Evolutionary conservation across 768 basidiomycete species (phyloP).

Genomic region (Vishniacozyma victoriae): DNA sequence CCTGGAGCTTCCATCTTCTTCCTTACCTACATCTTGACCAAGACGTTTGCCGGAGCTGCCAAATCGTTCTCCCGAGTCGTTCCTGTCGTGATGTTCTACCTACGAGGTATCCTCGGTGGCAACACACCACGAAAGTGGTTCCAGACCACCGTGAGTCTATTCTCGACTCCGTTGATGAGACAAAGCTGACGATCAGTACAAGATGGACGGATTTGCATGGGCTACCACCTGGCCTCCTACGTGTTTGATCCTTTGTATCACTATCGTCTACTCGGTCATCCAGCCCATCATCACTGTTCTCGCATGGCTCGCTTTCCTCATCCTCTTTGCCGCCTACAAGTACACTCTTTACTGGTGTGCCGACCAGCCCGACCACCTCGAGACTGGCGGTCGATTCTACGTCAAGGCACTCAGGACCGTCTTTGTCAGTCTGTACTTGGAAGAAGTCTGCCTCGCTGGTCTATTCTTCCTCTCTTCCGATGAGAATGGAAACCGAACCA

Average conservation of each 20-base stretch:
- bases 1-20: slow-evolving; percentile 47
- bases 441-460: slow-evolving; percentile 45
- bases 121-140: slow-evolving; percentile 46
- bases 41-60: slow-evolving; percentile 41
- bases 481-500: slow-evolving; percentile 25
- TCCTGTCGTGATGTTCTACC: slow-evolving; percentile 39
- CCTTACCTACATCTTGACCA: slow-evolving; percentile 45
- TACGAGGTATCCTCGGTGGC: slow-evolving; percentile 37
- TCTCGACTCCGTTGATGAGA: not conserved
- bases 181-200: slow-evolving; percentile 12
- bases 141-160: slow-evolving; percentile 21
- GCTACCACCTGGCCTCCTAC: slow-evolving; percentile 41
- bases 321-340: slow-evolving; percentile 47
- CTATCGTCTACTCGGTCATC: slow-evolving; percentile 48
- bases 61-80: slow-evolving; percentile 42
- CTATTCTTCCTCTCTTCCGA: slow-evolving; percentile 47
- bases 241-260: slow-evolving; percentile 43
- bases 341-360: slow-evolving; percentile 47
- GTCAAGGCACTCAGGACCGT: slow-evolving; percentile 47
- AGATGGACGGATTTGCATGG: slow-evolving; percentile 33
- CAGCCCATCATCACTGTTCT: slow-evolving; percentile 47
- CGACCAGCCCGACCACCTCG: slow-evolving; percentile 45
- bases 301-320: slow-evolving; percentile 39
- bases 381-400: slow-evolving; percentile 50
- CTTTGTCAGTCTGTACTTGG: slow-evolving; percentile 47